Conservation (phyloP, 768 basidiomycete genomes). For the Amanita phalloides region DNA sequence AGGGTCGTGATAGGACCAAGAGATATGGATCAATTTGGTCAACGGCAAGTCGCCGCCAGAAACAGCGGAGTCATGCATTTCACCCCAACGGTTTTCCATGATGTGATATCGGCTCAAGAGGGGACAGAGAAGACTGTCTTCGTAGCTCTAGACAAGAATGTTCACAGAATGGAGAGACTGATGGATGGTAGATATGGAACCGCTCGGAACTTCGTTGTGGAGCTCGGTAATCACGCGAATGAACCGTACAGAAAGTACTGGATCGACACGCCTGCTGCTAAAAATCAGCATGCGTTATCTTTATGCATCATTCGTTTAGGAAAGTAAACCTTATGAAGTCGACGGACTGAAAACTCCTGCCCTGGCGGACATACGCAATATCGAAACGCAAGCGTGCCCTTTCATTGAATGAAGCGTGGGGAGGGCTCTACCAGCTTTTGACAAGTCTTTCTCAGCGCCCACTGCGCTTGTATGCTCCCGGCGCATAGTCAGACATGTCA, state of each 20-base stretch:
- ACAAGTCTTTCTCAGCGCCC: background rate
- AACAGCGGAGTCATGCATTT: background rate
- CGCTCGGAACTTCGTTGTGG: background rate
- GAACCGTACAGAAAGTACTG: background rate
- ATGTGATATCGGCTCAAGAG: slow-evolving; percentile 4
- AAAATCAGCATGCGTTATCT: background rate
- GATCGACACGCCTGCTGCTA: background rate
- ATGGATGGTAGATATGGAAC: background rate
- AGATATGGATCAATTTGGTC: background rate
- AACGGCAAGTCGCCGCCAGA: background rate
- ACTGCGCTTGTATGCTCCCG: background rate
- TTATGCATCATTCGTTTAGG: background rate
- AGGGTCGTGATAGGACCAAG: background rate
- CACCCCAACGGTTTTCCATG: background rate
- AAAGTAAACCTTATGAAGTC: background rate
- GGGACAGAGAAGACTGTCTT: background rate
- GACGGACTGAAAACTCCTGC: background rate
- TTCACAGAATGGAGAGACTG: background rate
- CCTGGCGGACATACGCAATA: background rate
- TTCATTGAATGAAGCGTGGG: background rate
- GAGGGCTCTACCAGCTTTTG: background rate
- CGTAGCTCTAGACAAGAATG: background rate
- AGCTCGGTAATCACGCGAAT: background rate
- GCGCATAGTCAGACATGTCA: background rate
- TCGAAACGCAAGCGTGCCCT: no score